phyloP scores from a whole-genome alignment of 208 protist species.

The Leptomonas seymouri region DNA sequence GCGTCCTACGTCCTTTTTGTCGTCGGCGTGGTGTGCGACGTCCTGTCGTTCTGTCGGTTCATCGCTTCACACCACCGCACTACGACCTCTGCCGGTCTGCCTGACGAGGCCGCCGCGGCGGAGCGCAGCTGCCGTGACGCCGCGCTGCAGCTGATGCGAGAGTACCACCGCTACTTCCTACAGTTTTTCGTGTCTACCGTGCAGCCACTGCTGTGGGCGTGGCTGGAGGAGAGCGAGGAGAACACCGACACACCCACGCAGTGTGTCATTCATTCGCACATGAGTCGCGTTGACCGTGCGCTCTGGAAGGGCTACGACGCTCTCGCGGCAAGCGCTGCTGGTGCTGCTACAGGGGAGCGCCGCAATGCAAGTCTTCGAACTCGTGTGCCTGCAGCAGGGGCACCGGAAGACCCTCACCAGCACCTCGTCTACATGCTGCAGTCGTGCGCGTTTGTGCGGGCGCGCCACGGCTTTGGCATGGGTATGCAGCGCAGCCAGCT shows the following conservation, averaged over 20 bases:
- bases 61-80: constrained; percentile 21
- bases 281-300: constrained; percentile 49
- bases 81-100: background rate
- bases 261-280: constrained; percentile 70
- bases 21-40: constrained; percentile 61
- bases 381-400: background rate
- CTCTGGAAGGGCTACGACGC: constrained; percentile 40
- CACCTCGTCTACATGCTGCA: constrained; percentile 45
- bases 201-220: constrained; percentile 48
- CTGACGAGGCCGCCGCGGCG: background rate
- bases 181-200: constrained; percentile 37
- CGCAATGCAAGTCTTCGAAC: background rate
- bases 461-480: constrained; percentile 85
- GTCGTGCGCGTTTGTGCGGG: constrained; percentile 68
- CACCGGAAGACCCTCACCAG: background rate
- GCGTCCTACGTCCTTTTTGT: constrained; percentile 78
- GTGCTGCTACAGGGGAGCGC: background rate
- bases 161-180: constrained; percentile 35
- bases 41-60: constrained; percentile 52
- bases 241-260: constrained; percentile 74
- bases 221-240: constrained; percentile 60
- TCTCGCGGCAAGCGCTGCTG: background rate
- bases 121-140: constrained; percentile 7
- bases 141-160: constrained; percentile 20
- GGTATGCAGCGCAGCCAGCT: constrained; percentile 85